Base-by-base conservation (phyloP, 2,329 filamentous ascomycete species). In the Aspergillus sp. region DNA sequence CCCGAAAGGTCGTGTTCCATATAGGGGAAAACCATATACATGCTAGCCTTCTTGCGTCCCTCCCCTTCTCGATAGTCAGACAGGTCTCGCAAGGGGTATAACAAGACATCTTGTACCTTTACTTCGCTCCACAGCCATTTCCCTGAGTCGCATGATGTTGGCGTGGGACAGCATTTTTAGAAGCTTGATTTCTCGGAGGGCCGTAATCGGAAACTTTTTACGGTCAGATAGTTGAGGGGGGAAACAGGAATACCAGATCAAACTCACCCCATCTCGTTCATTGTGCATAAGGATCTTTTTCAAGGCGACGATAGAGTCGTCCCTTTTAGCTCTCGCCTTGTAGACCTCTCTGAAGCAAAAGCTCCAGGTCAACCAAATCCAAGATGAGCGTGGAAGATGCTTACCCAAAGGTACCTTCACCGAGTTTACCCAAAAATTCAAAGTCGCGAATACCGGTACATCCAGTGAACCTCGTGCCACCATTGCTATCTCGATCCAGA, bases 251-350 rank as follows among this genome's bases (percentile, higher is more conserved):
- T 2, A 34, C 41, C 11, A n/a, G n/a, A 22, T 41, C 7, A n/a
- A 30, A 1, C 86, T 67, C 77, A 90, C 88, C 50, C 95, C 95
- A 76, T 99, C 95, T 74, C 97, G 98, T 79, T 99, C 95, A 74
- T 98, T 96, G 74, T 98, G 95, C 90, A 98, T 97, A 64, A 99
- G 86, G 65, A 99, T 99, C 83, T 98, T 98, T 80, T 99, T 99
- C 70, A 99, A 77, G 4, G 95, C 95, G 60, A 96, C 89, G 46
- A 93, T 75, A 22, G 85, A 82, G 54, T 90, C 89, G 1, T 86
- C 90, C 68, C 84, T 89, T 68, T 86, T 88, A 27, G 89, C 91
- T 61, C 85, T 85, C 60, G 92, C 95, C 70, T 93, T 95, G 75
- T 96, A 91, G 40, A 98, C 95, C 78, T 98, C 92, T 65, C 88